Conservation (phyloP, 768 basidiomycete genomes). For the Naganishia kalamii region DNA sequence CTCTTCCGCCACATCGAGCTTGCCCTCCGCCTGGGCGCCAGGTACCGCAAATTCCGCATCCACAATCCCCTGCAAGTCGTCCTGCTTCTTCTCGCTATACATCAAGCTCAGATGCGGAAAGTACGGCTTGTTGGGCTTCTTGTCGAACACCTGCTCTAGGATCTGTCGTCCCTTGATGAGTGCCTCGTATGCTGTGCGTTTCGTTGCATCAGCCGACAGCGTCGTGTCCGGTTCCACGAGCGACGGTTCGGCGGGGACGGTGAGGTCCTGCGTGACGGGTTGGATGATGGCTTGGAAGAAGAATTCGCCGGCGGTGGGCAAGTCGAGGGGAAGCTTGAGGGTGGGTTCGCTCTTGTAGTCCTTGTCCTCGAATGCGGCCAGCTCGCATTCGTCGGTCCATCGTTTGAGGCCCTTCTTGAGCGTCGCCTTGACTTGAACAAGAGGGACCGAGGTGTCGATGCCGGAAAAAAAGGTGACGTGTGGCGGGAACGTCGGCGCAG, state of each 20-base stretch:
- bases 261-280: constrained; percentile 11
- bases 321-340: neutral
- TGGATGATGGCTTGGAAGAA: constrained; percentile 14
- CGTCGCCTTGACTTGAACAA: constrained; percentile 4
- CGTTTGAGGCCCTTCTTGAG: neutral
- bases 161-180: constrained; percentile 9
- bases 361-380: neutral
- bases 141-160: constrained; percentile 6
- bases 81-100: constrained; percentile 1
- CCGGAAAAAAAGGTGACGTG: constrained; percentile 6
- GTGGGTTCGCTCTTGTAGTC: neutral
- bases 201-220: neutral
- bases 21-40: neutral
- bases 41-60: neutral
- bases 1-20: neutral
- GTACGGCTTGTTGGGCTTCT: constrained; percentile 1
- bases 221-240: constrained; percentile 3
- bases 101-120: constrained; percentile 13
- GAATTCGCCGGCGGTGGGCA: neutral
- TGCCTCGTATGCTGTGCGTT: constrained; percentile 1
- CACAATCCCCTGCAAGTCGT: constrained; percentile 8
- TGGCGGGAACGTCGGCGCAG: constrained; percentile 3
- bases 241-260: constrained; percentile 2
- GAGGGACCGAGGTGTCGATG: neutral
- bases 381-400: constrained; percentile 4